Base-by-base conservation (phyloP, 2,329 filamentous ascomycete genomes). In the Botrytis cinerea region DNA sequence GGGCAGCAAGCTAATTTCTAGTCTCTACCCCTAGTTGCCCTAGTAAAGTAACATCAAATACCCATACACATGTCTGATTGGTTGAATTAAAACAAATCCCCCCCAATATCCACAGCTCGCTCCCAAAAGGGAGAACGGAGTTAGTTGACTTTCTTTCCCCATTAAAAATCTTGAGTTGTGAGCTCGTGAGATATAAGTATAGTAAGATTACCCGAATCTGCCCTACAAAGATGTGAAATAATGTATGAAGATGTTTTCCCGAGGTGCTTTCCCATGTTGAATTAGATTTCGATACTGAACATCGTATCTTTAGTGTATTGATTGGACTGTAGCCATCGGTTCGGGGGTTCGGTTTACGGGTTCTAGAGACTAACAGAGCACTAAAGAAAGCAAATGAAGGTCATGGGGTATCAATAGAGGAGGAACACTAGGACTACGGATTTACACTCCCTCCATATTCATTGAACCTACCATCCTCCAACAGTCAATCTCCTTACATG, bases 1-100 rank as follows among this genome's bases (percentile, higher is more conserved):
- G 59, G 35, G 59, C 59, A 61, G 32, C 59, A 61, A 61, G 59
- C 59, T 61, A 40, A 61, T 61, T 40, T 61, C 59, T 40, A 61
- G 59, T 61, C 14, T 61, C 59, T 60, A 60, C 57, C 59, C 35
- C 60, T 43, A 62, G 60, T 62, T 43, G 25, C 35, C 35, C 59
- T 40, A 38, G 59, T 61, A 40, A 61, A 61, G 60, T 40, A 62
- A n/a, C 14, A 62, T 62, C 38, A 25, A 62, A 62, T 40, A 18
- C 40, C 38, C 25, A 43, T n/a, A n/a, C 35, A 35, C 22, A 9
- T 5, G 25, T 25, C 6, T 40, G 60, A 62, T 62, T 62, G 22
- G 60, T 16, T 25, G 0, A 62, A 7, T n/a, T 9, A n/a, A 62
- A 40, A 35, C 40, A 28, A 28, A 57, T 28, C 7, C 51, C 6